Percentiles rank a stretch among this genome's conserved stretches.
Conservation (phyloP, 1,284 basidiomycete species). For the Ustanciosporium gigantosporum region DNA sequence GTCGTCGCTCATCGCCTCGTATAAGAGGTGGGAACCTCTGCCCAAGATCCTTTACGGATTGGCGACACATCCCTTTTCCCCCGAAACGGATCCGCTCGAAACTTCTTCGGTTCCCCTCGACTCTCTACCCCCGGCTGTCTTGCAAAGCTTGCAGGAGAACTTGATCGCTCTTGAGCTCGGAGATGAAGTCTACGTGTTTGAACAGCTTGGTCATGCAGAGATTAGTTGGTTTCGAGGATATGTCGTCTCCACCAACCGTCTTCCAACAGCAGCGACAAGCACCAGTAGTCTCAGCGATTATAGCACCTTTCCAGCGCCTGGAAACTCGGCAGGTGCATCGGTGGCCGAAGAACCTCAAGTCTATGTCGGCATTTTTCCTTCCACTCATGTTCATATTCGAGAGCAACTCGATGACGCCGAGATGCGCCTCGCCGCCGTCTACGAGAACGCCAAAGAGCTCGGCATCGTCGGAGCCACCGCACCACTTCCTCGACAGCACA, state of each 20-base stretch:
- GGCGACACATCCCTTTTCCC: constrained; percentile 46
- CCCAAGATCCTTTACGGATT: constrained; percentile 54
- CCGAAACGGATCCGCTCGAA: constrained; percentile 46
- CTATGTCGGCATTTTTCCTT: constrained; percentile 93
- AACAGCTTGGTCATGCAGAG: constrained; percentile 49
- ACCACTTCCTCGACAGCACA: constrained; percentile 16
- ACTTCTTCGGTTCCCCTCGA: constrained; percentile 19
- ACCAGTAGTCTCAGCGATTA: constrained; percentile 62
- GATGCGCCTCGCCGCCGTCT: constrained; percentile 76
- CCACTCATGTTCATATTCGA: constrained; percentile 83
- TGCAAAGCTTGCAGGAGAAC: constrained; percentile 37
- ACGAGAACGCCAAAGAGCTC: constrained; percentile 42
- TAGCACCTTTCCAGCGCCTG: constrained; percentile 33
- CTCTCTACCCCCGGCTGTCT: constrained; percentile 15
- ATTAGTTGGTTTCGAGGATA: constrained; percentile 66
- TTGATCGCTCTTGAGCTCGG: constrained; percentile 68
- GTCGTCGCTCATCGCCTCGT: no score
- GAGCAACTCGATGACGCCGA: constrained; percentile 88
- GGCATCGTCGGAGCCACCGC: constrained; percentile 43
- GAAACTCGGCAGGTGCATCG: constrained; percentile 6
- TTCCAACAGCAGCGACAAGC: constrained; percentile 35
- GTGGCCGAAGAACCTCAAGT: constrained; percentile 70
- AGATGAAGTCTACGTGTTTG: constrained; percentile 85
- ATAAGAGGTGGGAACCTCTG: constrained; percentile 51
- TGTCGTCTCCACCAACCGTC: constrained; percentile 70